Evolutionary conservation across 2,329 filamentous ascomycete genomes (phyloP).

Genomic region (Rutstroemia sydowiana): DNA sequence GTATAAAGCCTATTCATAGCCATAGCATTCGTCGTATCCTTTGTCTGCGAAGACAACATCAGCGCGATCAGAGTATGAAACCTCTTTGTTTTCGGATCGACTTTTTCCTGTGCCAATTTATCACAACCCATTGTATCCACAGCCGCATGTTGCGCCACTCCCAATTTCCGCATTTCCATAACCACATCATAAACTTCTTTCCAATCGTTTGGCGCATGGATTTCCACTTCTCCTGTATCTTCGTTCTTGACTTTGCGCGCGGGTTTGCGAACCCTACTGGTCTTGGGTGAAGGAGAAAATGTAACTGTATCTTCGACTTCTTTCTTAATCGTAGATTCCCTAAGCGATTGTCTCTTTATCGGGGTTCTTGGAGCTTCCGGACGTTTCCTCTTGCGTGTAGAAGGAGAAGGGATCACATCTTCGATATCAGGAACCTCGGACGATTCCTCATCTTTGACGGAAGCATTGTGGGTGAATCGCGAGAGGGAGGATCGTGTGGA

Average conservation of each 20-base stretch:
- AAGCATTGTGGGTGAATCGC: slow-evolving; percentile 37
- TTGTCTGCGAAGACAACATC: slow-evolving; percentile 69
- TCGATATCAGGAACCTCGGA: slow-evolving; percentile 44
- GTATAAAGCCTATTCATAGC: slow-evolving; percentile 61
- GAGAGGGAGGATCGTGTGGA: slow-evolving; percentile 44
- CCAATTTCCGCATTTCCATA: slow-evolving; percentile 62
- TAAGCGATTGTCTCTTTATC: slow-evolving; percentile 42
- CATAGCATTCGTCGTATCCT: slow-evolving; percentile 63
- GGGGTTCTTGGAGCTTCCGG: slow-evolving; percentile 15
- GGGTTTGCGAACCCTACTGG: slow-evolving; percentile 38
- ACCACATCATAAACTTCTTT: slow-evolving; percentile 71
- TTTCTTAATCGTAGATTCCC: slow-evolving; percentile 33
- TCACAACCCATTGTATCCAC: slow-evolving; percentile 75
- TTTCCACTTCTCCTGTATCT: slow-evolving; percentile 34
- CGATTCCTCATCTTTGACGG: slow-evolving; percentile 20
- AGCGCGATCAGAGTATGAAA: slow-evolving; percentile 63
- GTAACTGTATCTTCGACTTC: slow-evolving; percentile 31
- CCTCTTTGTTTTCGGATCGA: slow-evolving; percentile 32
- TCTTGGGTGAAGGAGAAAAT: slow-evolving; percentile 23
- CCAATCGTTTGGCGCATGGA: slow-evolving; percentile 71
- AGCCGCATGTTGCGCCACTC: slow-evolving; percentile 62
- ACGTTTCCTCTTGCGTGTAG: slow-evolving; percentile 41
- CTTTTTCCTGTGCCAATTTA: slow-evolving; percentile 2
- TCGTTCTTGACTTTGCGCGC: slow-evolving; percentile 38
- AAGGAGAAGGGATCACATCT: slow-evolving; percentile 38